Conservation (phyloP, 2,329 filamentous ascomycete species). For the Trichophyton rubrum region DNA sequence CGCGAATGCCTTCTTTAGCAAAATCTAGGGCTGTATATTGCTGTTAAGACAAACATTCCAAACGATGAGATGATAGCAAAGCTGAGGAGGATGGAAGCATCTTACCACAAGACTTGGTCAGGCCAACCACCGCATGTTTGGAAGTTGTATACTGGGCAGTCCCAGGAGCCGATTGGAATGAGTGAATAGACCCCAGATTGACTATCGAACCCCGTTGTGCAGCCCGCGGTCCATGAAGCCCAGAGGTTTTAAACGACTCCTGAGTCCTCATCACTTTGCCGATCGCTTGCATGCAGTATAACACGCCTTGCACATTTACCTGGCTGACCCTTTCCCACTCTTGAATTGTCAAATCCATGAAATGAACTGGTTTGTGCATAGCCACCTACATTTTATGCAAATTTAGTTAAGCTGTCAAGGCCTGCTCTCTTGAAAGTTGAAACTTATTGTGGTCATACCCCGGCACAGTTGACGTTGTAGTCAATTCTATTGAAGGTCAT, state of each 20-base stretch:
- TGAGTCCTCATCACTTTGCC: slow-evolving; percentile 10
- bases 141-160: slow-evolving; percentile 28
- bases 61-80: not conserved
- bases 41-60: not conserved
- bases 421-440: not conserved
- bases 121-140: slow-evolving; percentile 35
- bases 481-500: slow-evolving; percentile 18
- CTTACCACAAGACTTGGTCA: slow-evolving; percentile 27
- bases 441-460: slow-evolving; percentile 8
- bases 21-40: slow-evolving; percentile 17
- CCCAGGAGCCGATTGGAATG: slow-evolving; percentile 24
- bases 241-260: slow-evolving; percentile 22
- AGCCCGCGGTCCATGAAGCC: slow-evolving; percentile 19
- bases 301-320: not conserved
- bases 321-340: not conserved
- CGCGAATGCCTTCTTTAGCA: slow-evolving; percentile 19
- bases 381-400: not conserved
- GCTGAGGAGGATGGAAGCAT: no score
- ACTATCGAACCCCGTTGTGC: slow-evolving; percentile 24
- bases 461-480: slow-evolving; percentile 18
- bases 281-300: not conserved
- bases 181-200: slow-evolving; percentile 27
- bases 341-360: not conserved
- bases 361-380: not conserved
- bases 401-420: no score